Evolutionary conservation across 495 filamentous ascomycete species (phyloP), one percentile per base, ranked within the genome.

Genomic region (Penicillium ochrochloron): DNA sequence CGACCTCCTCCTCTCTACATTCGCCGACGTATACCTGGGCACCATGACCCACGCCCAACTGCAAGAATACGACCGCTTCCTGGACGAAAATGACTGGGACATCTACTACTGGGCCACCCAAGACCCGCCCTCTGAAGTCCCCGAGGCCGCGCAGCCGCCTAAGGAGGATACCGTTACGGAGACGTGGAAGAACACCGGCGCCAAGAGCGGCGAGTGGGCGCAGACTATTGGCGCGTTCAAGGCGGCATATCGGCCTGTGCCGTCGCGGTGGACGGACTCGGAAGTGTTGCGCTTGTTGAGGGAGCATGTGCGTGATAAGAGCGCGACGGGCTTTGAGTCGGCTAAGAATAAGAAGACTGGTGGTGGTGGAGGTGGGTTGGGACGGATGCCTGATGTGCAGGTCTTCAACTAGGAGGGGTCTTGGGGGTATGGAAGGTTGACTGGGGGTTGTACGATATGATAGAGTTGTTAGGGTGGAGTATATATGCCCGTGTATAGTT

Each of bases 51-150:
- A 79, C 5, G 77, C 81, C 54, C 92, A 94, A 70, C 85, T 99
- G 60, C 73, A 84, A 63, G 87, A 96, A 76, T 98, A 94, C 80
- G 96, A 98, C 76, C 80, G 84, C 17, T 97, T 99, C 84, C 87
- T 99, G 52, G 95, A 99, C 80, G 95, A 99, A 77, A 98, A 98
- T 74, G 95, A 99, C 77, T 99, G 95, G 95, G 95, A 99, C 75
- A 98, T 99, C 63, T 99, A 99, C 82, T 99, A 99, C 84, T 99
- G 95, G 95, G 92, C 93, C 0, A 99, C 96, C n/a, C 96, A 99
- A 75, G 87, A 91, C 66, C 85, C 91, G 7, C 80, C 86, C 1
- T 67, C 81, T 1, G 84, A 86, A 15, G 73, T 66, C 64, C 34
- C 54, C 62, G 39, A 52, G 14, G 31, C 37, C 8, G 62, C 74